Percentiles rank a stretch among this genome's conserved stretches.
These are phyloP conservation scores for Hericium rajendrae DNA, from an alignment of 768 basidiomycete genomes.

Conservation along the genomic window DNA sequence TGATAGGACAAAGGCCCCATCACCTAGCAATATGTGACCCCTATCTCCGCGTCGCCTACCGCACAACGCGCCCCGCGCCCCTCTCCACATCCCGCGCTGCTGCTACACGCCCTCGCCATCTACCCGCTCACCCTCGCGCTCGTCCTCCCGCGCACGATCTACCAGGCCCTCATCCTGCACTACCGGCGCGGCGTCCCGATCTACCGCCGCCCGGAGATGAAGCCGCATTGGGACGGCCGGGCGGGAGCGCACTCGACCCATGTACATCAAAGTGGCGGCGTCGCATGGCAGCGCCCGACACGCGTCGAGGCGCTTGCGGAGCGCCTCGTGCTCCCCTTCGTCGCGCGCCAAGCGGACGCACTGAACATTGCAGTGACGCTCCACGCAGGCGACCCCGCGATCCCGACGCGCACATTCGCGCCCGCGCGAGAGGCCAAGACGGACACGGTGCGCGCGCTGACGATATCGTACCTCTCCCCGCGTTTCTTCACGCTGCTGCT, in stretches of 20 bases:
- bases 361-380: constrained; percentile 29
- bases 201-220: constrained; percentile 50
- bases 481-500: constrained; percentile 40
- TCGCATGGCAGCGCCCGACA: constrained; percentile 26
- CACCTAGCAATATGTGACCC: no score
- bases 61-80: constrained; percentile 25
- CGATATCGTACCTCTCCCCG: constrained; percentile 34
- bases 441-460: constrained; percentile 15
- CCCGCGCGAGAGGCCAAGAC: background rate
- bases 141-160: constrained; percentile 50
- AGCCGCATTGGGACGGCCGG: constrained; percentile 16
- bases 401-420: constrained; percentile 13
- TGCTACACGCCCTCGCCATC: constrained; percentile 31
- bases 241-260: background rate
- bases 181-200: constrained; percentile 48
- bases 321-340: constrained; percentile 23
- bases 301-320: constrained; percentile 22
- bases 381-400: constrained; percentile 24
- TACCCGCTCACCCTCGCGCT: constrained; percentile 46
- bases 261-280: constrained; percentile 13
- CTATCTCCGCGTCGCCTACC: constrained; percentile 45
- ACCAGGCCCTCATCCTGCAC: constrained; percentile 51
- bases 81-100: constrained; percentile 29
- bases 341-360: constrained; percentile 26
- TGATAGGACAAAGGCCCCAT: constrained; percentile 23